These are phyloP conservation scores for Nephelium lappaceum DNA, from an alignment of 345 rosid genomes.

Conservation along the genomic window DNA sequence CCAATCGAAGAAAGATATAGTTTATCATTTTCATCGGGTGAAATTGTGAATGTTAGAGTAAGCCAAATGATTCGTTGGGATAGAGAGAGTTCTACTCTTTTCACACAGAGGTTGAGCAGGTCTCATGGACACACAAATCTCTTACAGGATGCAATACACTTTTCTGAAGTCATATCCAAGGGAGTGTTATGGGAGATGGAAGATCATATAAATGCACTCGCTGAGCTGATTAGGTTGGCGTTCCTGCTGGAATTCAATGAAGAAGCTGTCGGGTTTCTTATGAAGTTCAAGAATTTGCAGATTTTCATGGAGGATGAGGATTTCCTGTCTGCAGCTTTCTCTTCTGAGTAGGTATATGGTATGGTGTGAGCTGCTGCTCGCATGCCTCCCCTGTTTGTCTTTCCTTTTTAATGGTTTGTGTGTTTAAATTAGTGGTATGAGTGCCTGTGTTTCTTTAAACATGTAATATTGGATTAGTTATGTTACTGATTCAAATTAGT, in stretches of 20 bases:
- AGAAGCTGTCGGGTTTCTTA: slow-evolving; percentile 48
- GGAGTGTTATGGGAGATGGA: slow-evolving; percentile 61
- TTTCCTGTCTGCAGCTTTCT: slow-evolving; percentile 43
- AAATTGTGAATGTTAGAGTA: slow-evolving; percentile 28
- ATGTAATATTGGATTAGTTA: background rate
- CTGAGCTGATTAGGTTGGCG: slow-evolving; percentile 63
- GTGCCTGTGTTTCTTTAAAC: background rate
- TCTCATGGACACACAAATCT: slow-evolving; percentile 34
- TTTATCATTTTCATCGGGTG: slow-evolving; percentile 41
- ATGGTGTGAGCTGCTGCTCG: background rate
- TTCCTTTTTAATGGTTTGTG: background rate
- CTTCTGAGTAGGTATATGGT: slow-evolving; percentile 30
- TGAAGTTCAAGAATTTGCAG: slow-evolving; percentile 60
- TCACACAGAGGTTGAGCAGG: slow-evolving; percentile 43
- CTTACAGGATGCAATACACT: slow-evolving; percentile 52
- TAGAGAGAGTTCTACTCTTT: slow-evolving; percentile 41
- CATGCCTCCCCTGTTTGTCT: too few relatives aligned
- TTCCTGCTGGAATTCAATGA: slow-evolving; percentile 52
- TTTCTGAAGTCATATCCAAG: slow-evolving; percentile 51
- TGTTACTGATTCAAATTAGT: background rate
- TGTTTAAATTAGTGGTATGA: background rate
- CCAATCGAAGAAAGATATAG: slow-evolving; percentile 37
- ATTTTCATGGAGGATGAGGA: slow-evolving; percentile 56
- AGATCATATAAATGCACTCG: slow-evolving; percentile 41
- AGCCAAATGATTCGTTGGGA: slow-evolving; percentile 59